Evolutionary conservation across 1,284 basidiomycete species (phyloP), one percentile per base, ranked within the genome.

Genomic region (Tilletia setariae): DNA sequence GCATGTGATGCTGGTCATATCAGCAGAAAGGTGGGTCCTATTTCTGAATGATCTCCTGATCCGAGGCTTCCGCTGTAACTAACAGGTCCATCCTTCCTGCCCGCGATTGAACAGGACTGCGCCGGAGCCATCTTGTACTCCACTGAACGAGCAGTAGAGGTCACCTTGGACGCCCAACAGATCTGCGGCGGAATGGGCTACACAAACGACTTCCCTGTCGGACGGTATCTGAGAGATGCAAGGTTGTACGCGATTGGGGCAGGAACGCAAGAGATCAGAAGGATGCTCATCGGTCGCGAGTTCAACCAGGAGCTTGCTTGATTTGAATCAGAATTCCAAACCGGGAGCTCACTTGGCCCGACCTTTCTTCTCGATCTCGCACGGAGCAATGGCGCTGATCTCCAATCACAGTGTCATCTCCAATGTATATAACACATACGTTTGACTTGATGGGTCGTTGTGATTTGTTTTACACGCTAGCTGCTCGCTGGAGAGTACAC

Each of bases 1-100:
- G 76, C 77, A 0, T 79, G 77, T 56, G 77, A 79, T 68, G 35
- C 23, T 1, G 77, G 73, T 21, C 68, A 72, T 9, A 49, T 78
- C 63, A 67, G 64, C 42, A 87, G 93, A 72, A 85, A 89, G 78
- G 92, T 93, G 79, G 75, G 88, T 85, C n/a, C n/a, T n/a, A n/a
- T n/a, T n/a, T n/a, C n/a, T n/a, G n/a, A n/a, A n/a, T n/a, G n/a
- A n/a, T n/a, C n/a, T n/a, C n/a, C n/a, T n/a, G n/a, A n/a, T n/a
- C n/a, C n/a, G n/a, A n/a, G n/a, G n/a, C n/a, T n/a, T 35, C 23
- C 1, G 16, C 7, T 59, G 3, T 51, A 13, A 8, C 49, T 51
- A 9, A 44, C 43, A 44, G 11, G 11, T 19, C 43, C 19, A 9
- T 44, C 19, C 43, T 44, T 19, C 43, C 2, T n/a, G 43, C 13